Evolutionary conservation across 106 monocot genomes (phyloP), one percentile per base, ranked within the genome.

Genomic region (Dendrobium catenatum): DNA sequence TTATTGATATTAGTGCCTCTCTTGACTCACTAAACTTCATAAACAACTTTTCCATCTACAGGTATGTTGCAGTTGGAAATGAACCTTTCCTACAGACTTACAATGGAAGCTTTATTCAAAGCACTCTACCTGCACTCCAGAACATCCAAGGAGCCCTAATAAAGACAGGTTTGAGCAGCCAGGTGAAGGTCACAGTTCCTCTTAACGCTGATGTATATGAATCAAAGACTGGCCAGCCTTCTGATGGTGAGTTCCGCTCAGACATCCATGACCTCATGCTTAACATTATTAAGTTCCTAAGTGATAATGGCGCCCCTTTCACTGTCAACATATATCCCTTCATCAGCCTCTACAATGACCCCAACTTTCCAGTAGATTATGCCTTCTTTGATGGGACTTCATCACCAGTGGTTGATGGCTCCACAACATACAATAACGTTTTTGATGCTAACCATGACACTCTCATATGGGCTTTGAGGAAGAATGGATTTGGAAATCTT

Each of bases 271-370:
- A 78, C 26, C 79, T 84, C 33, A 90, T 86, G 88, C 76, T 83
- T 40, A 72, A 84, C 49, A 93, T 93, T 26, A 86, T 88, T 76
- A 76, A 83, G 67, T 90, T 93, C 79, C 79, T 90, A 54, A 81
- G 76, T 59, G 55, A 86, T 58, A 93, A 78, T 41, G 77, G 48
- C 2, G 83, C 88, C 3, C 86, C 92, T 6, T 93, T 93, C 88
- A 88, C 88, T 15, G 92, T 93, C 79, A 94, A 94, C 89, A 94
- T 94, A 48, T 94, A 91, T 87, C 93, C 93, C 5, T 94, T 94
- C 85, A 84, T 91, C 74, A 91, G 89, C 72, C 87, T 91, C 42
- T 91, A 91, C 77, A 64, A 61, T 27, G 85, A 85, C 68, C 73
- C 86, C 2, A 77, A 84, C 68, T 94, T 94, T 80, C 93, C 93